Percentiles rank a stretch among this genome's conserved stretches.
These are phyloP conservation scores for Ilyonectria destructans DNA, from an alignment of 2,329 filamentous ascomycete genomes.

Conservation along the genomic window DNA sequence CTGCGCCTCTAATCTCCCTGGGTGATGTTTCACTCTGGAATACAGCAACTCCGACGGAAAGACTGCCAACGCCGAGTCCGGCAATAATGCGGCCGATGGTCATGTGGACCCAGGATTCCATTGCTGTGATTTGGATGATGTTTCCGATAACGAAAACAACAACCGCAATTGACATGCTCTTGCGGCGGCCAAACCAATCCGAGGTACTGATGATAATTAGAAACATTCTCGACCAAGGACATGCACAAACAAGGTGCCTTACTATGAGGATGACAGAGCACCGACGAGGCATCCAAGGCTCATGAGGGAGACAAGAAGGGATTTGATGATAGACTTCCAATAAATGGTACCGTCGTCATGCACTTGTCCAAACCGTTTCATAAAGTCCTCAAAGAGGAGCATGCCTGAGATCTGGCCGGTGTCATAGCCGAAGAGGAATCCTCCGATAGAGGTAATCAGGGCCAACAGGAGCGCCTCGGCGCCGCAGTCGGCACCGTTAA, in stretches of 20 bases:
- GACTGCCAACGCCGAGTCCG: conserved; percentile 77
- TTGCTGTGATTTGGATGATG: conserved; percentile 75
- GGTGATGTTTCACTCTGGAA: conserved; percentile 78
- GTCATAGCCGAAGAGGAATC: conserved; percentile 75
- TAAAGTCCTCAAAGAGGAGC: conserved; percentile 67
- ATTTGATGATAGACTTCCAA: conserved; percentile 60
- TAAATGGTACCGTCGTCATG: conserved; percentile 58
- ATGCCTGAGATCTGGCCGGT: conserved; percentile 72
- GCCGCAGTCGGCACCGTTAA: conserved; percentile 60
- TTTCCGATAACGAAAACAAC: conserved; percentile 75
- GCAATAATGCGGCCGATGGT: conserved; percentile 77
- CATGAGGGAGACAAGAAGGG: conserved; percentile 69
- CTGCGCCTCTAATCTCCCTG: conserved; percentile 74
- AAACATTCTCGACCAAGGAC: not conserved
- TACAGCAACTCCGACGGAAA: conserved; percentile 78
- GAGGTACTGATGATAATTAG: conserved; percentile 56
- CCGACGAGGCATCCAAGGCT: conserved; percentile 71
- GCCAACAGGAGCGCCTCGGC: conserved; percentile 62
- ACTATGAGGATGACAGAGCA: conserved; percentile 66
- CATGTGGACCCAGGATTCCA: conserved; percentile 74
- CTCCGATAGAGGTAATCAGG: conserved; percentile 69
- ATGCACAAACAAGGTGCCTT: conserved; percentile 14
- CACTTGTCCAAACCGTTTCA: conserved; percentile 65
- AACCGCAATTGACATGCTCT: conserved; percentile 67
- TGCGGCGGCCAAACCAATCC: conserved; percentile 70